Percentiles rank a stretch among this genome's conserved stretches.
Conservation (phyloP, 768 basidiomycete species). For the Pholiota microspora region DNA sequence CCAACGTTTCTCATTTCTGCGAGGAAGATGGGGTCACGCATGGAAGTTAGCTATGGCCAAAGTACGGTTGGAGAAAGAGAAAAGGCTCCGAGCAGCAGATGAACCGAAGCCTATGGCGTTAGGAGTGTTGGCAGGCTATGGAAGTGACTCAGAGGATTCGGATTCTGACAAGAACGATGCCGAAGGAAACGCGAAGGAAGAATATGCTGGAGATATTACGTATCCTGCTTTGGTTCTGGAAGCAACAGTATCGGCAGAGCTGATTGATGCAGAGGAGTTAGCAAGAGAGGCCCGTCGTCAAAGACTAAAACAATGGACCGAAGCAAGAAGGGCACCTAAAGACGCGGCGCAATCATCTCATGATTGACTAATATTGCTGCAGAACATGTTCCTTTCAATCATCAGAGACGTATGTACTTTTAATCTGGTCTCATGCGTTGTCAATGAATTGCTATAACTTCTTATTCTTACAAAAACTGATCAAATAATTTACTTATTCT, state of each 20-base stretch:
- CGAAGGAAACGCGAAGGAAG: constrained; percentile 14
- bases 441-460: too few relatives aligned
- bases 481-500: too few relatives aligned
- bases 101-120: constrained; percentile 30
- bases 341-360: not conserved
- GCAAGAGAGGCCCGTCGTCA: constrained; percentile 49
- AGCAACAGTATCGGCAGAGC: not conserved
- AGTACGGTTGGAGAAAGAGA: constrained; percentile 30
- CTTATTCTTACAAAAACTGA: too few relatives aligned
- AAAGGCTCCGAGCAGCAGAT: constrained; percentile 24
- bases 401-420: too few relatives aligned
- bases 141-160: constrained; percentile 35
- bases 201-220: too few relatives aligned
- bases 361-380: too few relatives aligned
- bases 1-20: constrained; percentile 75
- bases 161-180: constrained; percentile 22
- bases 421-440: too few relatives aligned
- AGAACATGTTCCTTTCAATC: too few relatives aligned
- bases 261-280: constrained; percentile 16
- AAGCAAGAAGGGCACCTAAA: constrained; percentile 36
- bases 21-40: constrained; percentile 66
- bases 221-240: not conserved
- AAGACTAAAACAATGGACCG: constrained; percentile 58
- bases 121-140: constrained; percentile 59
- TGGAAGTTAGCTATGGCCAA: constrained; percentile 62